Evolutionary conservation across 371 early-diverging fungal species (phyloP).

Genomic region (Rhizopus sp.): DNA sequence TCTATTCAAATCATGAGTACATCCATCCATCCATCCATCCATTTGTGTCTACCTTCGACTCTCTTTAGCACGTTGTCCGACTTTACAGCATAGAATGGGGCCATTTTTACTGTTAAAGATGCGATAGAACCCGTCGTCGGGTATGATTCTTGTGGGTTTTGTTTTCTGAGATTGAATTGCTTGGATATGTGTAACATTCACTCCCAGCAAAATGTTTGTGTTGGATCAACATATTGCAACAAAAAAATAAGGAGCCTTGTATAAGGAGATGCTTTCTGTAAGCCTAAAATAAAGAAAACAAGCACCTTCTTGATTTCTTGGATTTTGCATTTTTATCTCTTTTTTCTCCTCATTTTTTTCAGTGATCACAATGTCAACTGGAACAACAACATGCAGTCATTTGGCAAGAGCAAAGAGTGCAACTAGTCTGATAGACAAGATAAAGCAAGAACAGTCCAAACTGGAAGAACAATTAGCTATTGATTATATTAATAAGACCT

Average conservation of each 20-base stretch:
- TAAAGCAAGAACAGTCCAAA: conserved; percentile 27
- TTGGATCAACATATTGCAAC: too few species aligned
- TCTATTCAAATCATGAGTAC: conserved; percentile 55
- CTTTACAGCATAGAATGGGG: conserved; percentile 52
- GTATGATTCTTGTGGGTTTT: background rate
- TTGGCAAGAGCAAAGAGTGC: conserved; percentile 17
- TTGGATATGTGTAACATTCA: background rate
- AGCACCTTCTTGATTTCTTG: conserved; percentile 1
- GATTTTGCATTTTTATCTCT: background rate
- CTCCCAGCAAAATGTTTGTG: background rate
- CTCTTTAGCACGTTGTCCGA: conserved; percentile 53
- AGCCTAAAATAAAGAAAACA: background rate
- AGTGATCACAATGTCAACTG: conserved; percentile 3
- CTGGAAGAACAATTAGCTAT: conserved; percentile 27
- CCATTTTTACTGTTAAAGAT: conserved; percentile 29
- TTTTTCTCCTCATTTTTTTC: conserved; percentile 3
- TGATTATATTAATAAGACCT: conserved; percentile 30
- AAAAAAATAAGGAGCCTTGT: background rate
- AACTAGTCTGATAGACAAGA: conserved; percentile 16
- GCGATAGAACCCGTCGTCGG: background rate
- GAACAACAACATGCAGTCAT: conserved; percentile 3
- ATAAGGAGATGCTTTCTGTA: background rate
- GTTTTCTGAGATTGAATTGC: conserved; percentile 3
- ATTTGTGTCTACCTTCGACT: conserved; percentile 41
- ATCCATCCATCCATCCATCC: conserved; percentile 32